phyloP scores from a whole-genome alignment of 2,329 filamentous ascomycete species.

The Monilinia laxa region DNA sequence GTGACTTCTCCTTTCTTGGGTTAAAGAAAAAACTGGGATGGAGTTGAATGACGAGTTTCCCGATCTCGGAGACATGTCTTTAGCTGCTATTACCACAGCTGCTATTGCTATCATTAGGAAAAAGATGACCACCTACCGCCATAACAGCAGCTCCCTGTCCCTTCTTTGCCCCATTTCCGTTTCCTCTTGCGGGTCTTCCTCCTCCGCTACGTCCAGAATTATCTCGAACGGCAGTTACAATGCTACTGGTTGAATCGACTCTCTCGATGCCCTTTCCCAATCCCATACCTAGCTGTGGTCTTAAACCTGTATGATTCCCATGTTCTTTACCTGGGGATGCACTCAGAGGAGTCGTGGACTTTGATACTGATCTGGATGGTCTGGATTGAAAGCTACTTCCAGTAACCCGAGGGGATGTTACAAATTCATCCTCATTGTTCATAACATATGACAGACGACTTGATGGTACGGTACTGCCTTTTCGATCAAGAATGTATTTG shows the following conservation, averaged over 20 bases:
- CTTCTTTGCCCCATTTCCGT: slow-evolving; percentile 22
- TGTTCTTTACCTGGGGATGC: neutral
- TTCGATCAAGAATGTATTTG: neutral
- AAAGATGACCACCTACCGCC: slow-evolving; percentile 6
- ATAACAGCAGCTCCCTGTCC: slow-evolving; percentile 22
- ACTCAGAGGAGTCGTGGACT: neutral
- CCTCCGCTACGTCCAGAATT: slow-evolving; percentile 28
- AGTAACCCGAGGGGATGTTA: neutral
- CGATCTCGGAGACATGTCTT: no score
- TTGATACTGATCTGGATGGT: neutral
- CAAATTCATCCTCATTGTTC: slow-evolving; percentile 17
- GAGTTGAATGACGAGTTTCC: no score
- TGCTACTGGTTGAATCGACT: slow-evolving; percentile 33
- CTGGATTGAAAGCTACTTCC: neutral
- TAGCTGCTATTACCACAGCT: no score
- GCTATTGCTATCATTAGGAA: neutral
- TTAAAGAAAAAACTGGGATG: neutral
- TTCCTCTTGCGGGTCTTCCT: neutral
- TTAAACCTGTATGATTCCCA: neutral
- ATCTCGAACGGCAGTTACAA: slow-evolving; percentile 34
- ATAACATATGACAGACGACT: slow-evolving; percentile 17
- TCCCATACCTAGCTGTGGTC: neutral
- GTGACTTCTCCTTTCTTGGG: neutral
- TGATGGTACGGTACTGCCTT: neutral
- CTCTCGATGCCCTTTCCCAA: slow-evolving; percentile 22